A percentile compares a stretch with the other conserved stretches of the same genome.
Conservation (phyloP, 108 stramenopile species). For the Cyclotella cryptica region DNA sequence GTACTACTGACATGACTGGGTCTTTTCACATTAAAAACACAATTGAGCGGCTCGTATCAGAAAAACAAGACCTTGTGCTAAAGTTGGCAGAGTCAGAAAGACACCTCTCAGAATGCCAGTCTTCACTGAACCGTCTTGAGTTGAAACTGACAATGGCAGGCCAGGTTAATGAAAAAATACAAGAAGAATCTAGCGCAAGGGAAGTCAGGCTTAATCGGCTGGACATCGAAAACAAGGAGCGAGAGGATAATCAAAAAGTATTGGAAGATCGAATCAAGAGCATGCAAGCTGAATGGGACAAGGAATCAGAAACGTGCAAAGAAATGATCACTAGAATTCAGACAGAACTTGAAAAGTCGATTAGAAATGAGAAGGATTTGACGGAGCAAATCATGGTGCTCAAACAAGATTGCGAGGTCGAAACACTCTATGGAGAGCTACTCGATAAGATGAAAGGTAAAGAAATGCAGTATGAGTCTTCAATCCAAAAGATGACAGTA, state of each 20-base stretch:
- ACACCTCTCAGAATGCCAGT: constrained; percentile 18
- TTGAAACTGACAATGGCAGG: constrained; percentile 28
- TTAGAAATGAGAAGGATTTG: constrained; percentile 21
- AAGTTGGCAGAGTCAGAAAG: constrained; percentile 26
- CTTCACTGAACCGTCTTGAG: constrained; percentile 27
- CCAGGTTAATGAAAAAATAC: constrained; percentile 20
- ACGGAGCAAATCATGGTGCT: constrained; percentile 39
- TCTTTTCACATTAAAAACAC: constrained; percentile 16
- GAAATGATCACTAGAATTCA: not conserved
- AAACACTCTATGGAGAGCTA: constrained; percentile 33
- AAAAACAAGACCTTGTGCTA: constrained; percentile 20
- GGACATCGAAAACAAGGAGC: constrained; percentile 2
- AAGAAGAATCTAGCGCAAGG: not conserved
- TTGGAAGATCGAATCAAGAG: not conserved
- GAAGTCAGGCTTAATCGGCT: not conserved
- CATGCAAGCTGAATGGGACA: not conserved
- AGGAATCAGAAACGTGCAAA: not conserved
- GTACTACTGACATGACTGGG: constrained; percentile 7
- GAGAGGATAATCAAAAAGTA: not conserved
- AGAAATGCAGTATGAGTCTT: constrained; percentile 33
- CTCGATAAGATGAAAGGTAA: constrained; percentile 39
- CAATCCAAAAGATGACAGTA: constrained; percentile 13
- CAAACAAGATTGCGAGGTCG: constrained; percentile 25
- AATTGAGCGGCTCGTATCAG: constrained; percentile 14
- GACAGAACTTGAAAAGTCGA: not conserved